Conservation (phyloP, 1,284 basidiomycete species). For the Phenoliferia sp. region DNA sequence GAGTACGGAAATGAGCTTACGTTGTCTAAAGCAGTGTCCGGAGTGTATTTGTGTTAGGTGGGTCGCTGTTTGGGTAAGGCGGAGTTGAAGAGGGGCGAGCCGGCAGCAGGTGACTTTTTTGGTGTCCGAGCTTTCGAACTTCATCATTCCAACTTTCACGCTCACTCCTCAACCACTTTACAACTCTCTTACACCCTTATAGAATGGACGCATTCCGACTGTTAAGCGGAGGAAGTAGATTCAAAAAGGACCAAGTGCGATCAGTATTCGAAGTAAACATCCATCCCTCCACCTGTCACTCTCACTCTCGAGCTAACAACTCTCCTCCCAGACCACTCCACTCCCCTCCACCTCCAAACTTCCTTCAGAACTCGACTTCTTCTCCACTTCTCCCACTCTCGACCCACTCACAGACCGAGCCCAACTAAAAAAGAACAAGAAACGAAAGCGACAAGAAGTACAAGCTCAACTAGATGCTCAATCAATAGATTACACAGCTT, state of each 20-base stretch:
- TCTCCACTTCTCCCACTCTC: slow-evolving; percentile 53
- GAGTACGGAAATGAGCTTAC: too few relatives aligned
- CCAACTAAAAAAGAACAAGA: slow-evolving; percentile 27
- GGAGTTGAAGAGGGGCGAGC: too few relatives aligned
- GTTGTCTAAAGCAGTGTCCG: too few relatives aligned
- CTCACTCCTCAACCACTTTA: neutral
- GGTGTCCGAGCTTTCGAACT: too few relatives aligned
- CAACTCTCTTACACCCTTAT: too few relatives aligned
- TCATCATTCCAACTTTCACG: too few relatives aligned
- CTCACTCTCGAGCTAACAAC: neutral
- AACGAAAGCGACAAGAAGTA: slow-evolving; percentile 27
- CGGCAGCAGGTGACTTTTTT: too few relatives aligned
- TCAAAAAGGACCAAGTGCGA: neutral
- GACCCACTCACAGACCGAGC: slow-evolving; percentile 35
- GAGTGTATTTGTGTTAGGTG: too few relatives aligned
- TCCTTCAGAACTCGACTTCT: slow-evolving; percentile 78
- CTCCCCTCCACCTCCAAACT: slow-evolving; percentile 43
- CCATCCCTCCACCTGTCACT: neutral
- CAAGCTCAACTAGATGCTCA: neutral
- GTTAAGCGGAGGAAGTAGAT: neutral
- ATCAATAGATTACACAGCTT: slow-evolving; percentile 12
- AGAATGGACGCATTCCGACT: neutral
- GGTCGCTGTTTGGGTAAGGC: too few relatives aligned
- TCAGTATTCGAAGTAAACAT: slow-evolving; percentile 62
- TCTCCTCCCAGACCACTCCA: neutral